Base-by-base conservation (phyloP, 306 rosid genomes). In the Cicer cuneatum region DNA sequence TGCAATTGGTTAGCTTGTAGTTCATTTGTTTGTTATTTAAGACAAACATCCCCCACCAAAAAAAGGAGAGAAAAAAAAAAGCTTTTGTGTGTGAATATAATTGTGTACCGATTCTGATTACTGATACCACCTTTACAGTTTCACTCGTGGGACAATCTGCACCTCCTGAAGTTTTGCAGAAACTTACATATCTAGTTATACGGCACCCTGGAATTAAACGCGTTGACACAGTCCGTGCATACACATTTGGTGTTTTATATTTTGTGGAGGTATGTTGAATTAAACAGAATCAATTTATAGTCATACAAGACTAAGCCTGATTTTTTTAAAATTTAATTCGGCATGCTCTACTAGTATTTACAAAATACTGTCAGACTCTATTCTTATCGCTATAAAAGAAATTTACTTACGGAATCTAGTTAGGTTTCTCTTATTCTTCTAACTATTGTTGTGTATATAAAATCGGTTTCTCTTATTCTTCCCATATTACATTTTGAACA, bases 71-170 rank as follows among this genome's bases (percentile, higher is more conserved):
- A 40, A 14, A 40, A 8, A 3, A 24, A 48, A 35, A 48, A 29
- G 47, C 29, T 53, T 39, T 73, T 66, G 18, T 12, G 39, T 29
- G 63, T 49, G 39, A 49, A 59, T 51, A 15, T 63, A 78, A 21
- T 41, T 24, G 14, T 69, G 43, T 43, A 8, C 9, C 48, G 40
- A n/a, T 53, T 61, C 69, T 54, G 29, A 57, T 53, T 73, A 11
- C 59, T 5, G 6, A 61, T 46, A 45, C 64, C 75, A 67, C 45
- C 53, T 38, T 71, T 51, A 3, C 81, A 95, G 99, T 81, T 81
- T 87, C 99, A 5, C 85, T 95, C 1, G 93, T 95, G 60, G 98
- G 99, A 75, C 93, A 92, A 81, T 87, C 99, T 15, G 99, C 99
- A 49, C 87, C 99, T 81, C 96, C 96, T 18, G 98, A 95, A 85